Evolutionary conservation across 352 stramenopile species (phyloP).

Genomic region (Globisporangium sylvaticum): DNA sequence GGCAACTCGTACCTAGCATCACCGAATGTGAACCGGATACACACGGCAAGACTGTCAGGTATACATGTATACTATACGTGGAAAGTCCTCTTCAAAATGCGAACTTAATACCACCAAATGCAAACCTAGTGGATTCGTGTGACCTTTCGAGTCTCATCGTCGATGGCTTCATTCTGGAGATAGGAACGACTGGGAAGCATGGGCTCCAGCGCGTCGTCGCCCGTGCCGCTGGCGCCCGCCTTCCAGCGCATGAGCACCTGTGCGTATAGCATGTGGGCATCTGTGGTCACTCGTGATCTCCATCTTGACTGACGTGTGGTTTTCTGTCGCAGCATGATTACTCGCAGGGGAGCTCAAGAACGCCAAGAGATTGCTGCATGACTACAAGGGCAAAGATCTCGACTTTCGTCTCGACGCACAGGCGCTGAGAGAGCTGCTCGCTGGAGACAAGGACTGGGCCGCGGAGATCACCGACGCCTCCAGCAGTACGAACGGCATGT

Average conservation of each 20-base stretch:
- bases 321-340: background rate
- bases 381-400: conserved; percentile 76
- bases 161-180: background rate
- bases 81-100: background rate
- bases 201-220: conserved; percentile 42
- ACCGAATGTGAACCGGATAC: background rate
- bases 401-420: conserved; percentile 65
- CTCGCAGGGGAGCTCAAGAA: conserved; percentile 48
- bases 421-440: conserved; percentile 38
- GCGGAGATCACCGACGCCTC: conserved; percentile 57
- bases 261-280: conserved; percentile 16
- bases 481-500: conserved; percentile 60
- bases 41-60: background rate
- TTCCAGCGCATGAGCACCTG: conserved; percentile 59
- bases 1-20: background rate
- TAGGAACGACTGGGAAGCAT: conserved; percentile 17
- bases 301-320: background rate
- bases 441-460: conserved; percentile 50
- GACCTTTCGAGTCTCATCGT: conserved; percentile 2
- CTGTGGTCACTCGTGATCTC: background rate
- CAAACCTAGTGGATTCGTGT: background rate
- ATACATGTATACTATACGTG: background rate
- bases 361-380: conserved; percentile 39
- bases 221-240: conserved; percentile 30
- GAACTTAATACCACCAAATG: background rate